Evolutionary conservation across 2,329 filamentous ascomycete genomes (phyloP), one percentile per base, ranked within the genome.

Genomic region (Raffaelea arxii): DNA sequence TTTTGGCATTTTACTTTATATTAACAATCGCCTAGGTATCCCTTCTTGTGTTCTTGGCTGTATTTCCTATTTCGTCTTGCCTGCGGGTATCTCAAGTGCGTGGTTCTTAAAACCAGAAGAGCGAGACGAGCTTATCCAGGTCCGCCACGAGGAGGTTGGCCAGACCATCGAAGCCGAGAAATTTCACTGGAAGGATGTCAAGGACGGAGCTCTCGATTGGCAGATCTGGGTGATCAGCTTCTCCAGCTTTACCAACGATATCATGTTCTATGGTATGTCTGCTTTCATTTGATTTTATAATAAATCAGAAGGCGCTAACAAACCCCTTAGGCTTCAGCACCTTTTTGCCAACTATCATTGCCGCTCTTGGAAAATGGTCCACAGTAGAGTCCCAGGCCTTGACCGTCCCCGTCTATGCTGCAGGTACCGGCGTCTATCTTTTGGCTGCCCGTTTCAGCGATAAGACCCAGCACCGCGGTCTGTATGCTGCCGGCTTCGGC

Each of bases 41-140:
- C 73, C 71, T 1, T 88, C 85, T 0, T 72, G 87, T 1, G 18
- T 43, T 18, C 30, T 47, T 6, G 47, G 84, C 1, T 48, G 80
- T 4, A 55, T 70, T 1, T 78, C 78, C 1, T 89, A 83, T 64
- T 90, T 78, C 69, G 69, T 81, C 51, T 77, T 94, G 0, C 74
- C 86, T 54, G 86, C 94, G 56, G 94, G 88, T 54, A 88, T 89
- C 0, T 85, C 88, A 51, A 79, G 84, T 22, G 86, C 86, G 0
- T 75, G 56, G 0, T 94, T 94, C 59, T 71, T 94, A 19, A 80
- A 78, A 0, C 74, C 79, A 10, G 75, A 78, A 25, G 87, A 94
- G 55, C 75, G 83, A 3, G 75, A 72, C 1, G 81, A 88, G 42
- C 83, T 94, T 0, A 67, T 88, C 3, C 75, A 94, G 0, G 67